A percentile compares a stretch with the other conserved stretches of the same genome.
Conservation (phyloP, 1,139 yeast genomes). For the Saccharomyces hybrid region DNA sequence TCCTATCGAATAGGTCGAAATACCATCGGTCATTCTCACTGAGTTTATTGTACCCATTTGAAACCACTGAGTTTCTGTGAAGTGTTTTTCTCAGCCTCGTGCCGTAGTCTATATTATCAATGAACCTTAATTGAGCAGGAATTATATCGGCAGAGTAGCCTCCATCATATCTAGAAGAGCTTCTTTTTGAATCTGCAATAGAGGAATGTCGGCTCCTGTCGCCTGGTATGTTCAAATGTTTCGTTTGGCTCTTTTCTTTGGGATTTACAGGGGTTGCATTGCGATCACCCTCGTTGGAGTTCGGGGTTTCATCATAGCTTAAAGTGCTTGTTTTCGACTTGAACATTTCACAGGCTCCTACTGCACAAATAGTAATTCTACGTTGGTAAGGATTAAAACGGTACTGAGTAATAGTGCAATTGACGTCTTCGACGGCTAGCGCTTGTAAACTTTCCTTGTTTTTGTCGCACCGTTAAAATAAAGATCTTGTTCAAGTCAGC, state of each 20-base stretch:
- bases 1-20: constrained; percentile 17
- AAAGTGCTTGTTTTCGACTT: neutral
- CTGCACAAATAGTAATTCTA: neutral
- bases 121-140: neutral
- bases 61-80: neutral
- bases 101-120: neutral
- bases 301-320: neutral
- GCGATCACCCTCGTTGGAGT: neutral
- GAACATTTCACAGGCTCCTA: neutral
- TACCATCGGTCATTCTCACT: constrained; percentile 1
- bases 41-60: neutral
- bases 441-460: neutral
- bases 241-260: neutral
- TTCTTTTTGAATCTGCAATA: neutral
- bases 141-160: neutral
- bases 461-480: neutral
- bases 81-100: neutral
- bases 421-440: neutral
- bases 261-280: neutral
- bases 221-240: neutral
- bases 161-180: neutral
- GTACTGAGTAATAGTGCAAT: neutral
- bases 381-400: neutral
- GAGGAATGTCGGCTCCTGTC: neutral
- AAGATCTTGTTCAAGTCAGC: neutral